Base-by-base conservation (phyloP, 345 rosid genomes). In the Bretschneidera sinensis region DNA sequence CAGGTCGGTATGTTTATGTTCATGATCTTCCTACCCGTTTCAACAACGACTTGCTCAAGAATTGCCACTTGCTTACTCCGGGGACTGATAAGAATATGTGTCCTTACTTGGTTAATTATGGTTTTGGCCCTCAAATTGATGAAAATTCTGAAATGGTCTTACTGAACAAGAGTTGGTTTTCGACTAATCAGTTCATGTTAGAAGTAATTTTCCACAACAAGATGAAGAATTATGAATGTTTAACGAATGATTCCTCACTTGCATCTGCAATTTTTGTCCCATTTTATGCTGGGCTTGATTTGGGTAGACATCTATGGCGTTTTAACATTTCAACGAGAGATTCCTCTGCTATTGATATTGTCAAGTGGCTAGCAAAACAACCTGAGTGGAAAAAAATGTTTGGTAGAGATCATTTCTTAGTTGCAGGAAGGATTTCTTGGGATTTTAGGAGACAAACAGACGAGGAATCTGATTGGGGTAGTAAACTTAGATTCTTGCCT, bases 381-480 rank as follows among this genome's bases (percentile, higher is more conserved):
- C 78, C 68, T 24, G 88, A 85, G 61, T 85, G 91, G 91, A 59
- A 39, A 55, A 74, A 57, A 24, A 60, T 85, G 84, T 80, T 59
- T 17, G 88, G 91, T 4, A 74, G 81, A 74, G 91, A 85, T 45
- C 86, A 85, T 77, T 85, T 85, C 77, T 65, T 85, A 15, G 81
- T 83, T 43, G 79, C 74, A 1, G 92, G 92, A 25, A 77, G 92
- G 75, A 85, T 85, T 20, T 66, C 92, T 52, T 85, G 92, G 92
- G 92, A 85, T 74, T 83, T 85, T 57, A 70, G 88, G 60, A 73
- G 92, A 69, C 78, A 83, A 57, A 63, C 80, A 0, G 85, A 83
- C 57, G 73, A 79, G 10, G 85, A 76, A 10, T 60, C 88, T 0
- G 77, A 85, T 54, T 85, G 88, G 92, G 92, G 92, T 18, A 83